Evolutionary conservation across 75 land plant species (phyloP), one percentile per base, ranked within the genome.

Genomic region (Picea glauca): DNA sequence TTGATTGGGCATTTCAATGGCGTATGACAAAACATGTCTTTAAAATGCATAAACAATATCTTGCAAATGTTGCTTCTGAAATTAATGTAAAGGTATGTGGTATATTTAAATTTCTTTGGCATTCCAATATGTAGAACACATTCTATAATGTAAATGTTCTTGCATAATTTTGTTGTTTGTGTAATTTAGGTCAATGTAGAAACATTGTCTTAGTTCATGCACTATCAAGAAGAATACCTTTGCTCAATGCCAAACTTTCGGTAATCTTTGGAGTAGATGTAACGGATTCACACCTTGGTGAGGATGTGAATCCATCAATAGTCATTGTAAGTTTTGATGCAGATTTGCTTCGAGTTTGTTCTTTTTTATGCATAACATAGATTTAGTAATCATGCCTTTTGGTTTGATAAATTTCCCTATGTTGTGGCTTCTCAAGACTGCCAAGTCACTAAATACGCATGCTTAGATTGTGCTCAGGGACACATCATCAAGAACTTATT

Each of bases 391-490:
- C 26, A 35, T 32, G 12, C 13, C n/a, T 20, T 65, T 63, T 76
- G 57, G 23, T 46, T 78, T 59, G 20, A 7, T 62, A 2, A n/a
- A 56, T 46, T 38, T 32, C 38, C 43, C 8, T 74, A 96, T 94
- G 99, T 96, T 76, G 99, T 96, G 3, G 99, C 99, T 56, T 96
- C 99, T 17, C 99, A 96, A 85, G 99, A 94, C 72, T 96, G 97
- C 96, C 96, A 95, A 83, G 96, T 93, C 32, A 93, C 99, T 13
- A 93, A 96, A 66, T 96, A 94, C 84, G 94, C 97, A 54, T 95
- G 99, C 12, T 77, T 96, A 73, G 99, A 94, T 8, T 94, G 96
- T 85, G 97, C 99, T 4, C 99, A 96, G 78, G 91, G 3, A 35
- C 95, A 32, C 99, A 94, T 78, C 75, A 92, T 0, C 91, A 95